Conservation (phyloP, 2,329 filamentous ascomycete species). For the Colletotrichum costaricense region DNA sequence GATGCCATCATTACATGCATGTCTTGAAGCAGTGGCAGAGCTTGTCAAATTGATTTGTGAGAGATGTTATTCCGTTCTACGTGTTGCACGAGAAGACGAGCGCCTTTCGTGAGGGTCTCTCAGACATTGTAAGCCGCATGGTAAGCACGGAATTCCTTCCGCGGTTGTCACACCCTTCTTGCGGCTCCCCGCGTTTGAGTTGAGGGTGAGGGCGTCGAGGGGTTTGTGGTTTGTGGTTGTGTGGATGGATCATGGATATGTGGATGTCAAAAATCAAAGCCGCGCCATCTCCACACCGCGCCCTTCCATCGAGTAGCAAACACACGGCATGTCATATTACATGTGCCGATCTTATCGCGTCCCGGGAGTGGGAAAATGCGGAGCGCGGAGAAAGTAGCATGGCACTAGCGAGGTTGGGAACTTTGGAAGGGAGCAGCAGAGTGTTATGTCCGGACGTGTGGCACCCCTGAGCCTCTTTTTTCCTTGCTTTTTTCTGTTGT, state of each 20-base stretch:
- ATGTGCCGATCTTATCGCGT: conserved; percentile 4
- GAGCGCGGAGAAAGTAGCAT: neutral
- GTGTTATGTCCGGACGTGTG: neutral
- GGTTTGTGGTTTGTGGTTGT: too few species aligned
- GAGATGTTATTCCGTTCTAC: neutral
- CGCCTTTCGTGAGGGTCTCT: neutral
- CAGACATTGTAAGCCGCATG: neutral
- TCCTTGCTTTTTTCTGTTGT: neutral
- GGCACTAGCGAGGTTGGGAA: neutral
- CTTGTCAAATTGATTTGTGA: neutral
- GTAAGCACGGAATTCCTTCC: neutral
- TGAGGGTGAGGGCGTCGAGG: neutral
- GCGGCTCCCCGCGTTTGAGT: neutral
- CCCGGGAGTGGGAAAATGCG: neutral
- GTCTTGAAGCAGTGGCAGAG: neutral
- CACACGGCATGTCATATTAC: neutral
- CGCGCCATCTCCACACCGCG: conserved; percentile 7
- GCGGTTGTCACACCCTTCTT: too few species aligned
- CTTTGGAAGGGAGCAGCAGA: neutral
- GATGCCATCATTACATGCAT: neutral
- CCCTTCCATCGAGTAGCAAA: conserved; percentile 18
- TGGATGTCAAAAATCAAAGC: neutral
- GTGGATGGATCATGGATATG: neutral
- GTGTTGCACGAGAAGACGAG: neutral
- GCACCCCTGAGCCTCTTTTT: neutral